phyloP scores from a whole-genome alignment of 306 rosid genomes.

The Vicia faba region DNA sequence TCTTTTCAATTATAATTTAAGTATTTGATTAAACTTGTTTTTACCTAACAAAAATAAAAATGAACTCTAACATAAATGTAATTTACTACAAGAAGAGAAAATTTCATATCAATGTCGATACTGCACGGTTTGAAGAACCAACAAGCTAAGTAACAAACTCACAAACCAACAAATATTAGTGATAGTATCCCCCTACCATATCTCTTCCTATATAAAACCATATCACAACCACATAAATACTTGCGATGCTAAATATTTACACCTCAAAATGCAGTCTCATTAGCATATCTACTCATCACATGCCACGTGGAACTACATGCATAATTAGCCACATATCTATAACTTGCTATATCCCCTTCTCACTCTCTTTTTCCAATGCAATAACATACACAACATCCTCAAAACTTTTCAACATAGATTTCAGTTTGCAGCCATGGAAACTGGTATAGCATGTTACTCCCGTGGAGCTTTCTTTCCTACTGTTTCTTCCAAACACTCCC shows the following conservation, averaged over 20 bases:
- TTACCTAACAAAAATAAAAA: too few relatives aligned
- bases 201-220: constrained; percentile 47
- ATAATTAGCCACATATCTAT: constrained; percentile 58
- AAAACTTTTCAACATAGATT: constrained; percentile 24
- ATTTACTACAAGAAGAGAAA: too few relatives aligned
- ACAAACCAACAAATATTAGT: constrained; percentile 40
- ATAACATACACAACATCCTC: constrained; percentile 18
- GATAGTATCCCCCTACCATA: constrained; percentile 45
- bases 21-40: too few relatives aligned
- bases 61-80: too few relatives aligned
- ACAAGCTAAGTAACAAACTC: too few relatives aligned
- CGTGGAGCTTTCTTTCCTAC: constrained; percentile 61
- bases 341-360: constrained; percentile 41
- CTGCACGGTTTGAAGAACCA: too few relatives aligned
- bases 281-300: constrained; percentile 44
- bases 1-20: too few relatives aligned
- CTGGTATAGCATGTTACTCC: constrained; percentile 67
- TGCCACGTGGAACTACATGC: constrained; percentile 52
- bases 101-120: too few relatives aligned
- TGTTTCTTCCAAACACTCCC: constrained; percentile 64
- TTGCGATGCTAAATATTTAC: constrained; percentile 51
- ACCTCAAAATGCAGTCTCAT: constrained; percentile 39
- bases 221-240: constrained; percentile 67
- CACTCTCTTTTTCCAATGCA: constrained; percentile 37
- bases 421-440: constrained; percentile 59